Percentiles rank a stretch among this genome's conserved stretches.
phyloP scores from a whole-genome alignment of 768 basidiomycete species.

The Vararia minispora region DNA sequence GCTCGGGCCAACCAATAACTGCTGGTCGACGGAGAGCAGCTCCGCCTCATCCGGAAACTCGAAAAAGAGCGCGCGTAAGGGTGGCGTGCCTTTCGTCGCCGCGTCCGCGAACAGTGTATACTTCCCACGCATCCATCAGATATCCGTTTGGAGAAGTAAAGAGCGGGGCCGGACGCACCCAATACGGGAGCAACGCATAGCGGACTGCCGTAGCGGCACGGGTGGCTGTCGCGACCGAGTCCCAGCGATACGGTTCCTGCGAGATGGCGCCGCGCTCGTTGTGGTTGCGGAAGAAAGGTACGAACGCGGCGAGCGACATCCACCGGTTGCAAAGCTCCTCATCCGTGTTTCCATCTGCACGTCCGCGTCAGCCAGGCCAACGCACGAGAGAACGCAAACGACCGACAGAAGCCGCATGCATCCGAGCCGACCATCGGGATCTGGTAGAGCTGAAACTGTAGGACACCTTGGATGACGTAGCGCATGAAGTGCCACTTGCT shows the following conservation, averaged over 20 bases:
- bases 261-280: slow-evolving; percentile 48
- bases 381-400: slow-evolving; percentile 9
- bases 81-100: slow-evolving; percentile 51
- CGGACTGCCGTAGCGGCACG: slow-evolving; percentile 55
- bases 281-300: slow-evolving; percentile 74
- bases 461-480: slow-evolving; percentile 58
- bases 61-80: slow-evolving; percentile 64
- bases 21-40: no score
- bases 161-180: no score
- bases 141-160: background rate
- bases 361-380: slow-evolving; percentile 3
- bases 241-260: slow-evolving; percentile 74
- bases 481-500: slow-evolving; percentile 65
- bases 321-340: slow-evolving; percentile 75
- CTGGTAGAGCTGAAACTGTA: slow-evolving; percentile 75
- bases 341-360: slow-evolving; percentile 44
- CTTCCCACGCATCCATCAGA: no score
- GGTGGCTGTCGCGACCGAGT: slow-evolving; percentile 62
- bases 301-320: slow-evolving; percentile 74
- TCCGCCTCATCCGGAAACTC: no score
- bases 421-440: slow-evolving; percentile 77
- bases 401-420: slow-evolving; percentile 52
- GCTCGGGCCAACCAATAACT: no score
- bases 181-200: slow-evolving; percentile 65
- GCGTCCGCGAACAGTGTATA: slow-evolving; percentile 63